Base-by-base conservation (phyloP, 768 basidiomycete genomes). In the Tricholoma furcatifolium region DNA sequence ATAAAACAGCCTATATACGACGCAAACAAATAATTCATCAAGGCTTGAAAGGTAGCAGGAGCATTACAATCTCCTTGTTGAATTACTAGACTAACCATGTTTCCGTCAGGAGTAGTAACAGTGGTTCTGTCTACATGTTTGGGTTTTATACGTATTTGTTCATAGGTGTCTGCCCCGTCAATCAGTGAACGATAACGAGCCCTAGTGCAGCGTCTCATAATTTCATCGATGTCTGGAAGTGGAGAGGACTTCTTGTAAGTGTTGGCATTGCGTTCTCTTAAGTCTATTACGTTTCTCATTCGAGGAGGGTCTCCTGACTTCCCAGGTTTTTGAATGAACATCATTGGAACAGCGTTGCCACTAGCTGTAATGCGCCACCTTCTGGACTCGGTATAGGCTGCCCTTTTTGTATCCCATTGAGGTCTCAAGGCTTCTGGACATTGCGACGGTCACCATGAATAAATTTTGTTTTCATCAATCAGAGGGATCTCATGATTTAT, bases 391-490 rank as follows among this genome's bases (percentile, higher is more conserved):
- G 53, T 57, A 0, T 51, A 51, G 1, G 39, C 40, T 0, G 47
- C 43, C 6, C 41, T 51, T 5, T 38, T 24, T 30, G 38, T 47
- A 11, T 17, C 41, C 60, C 60, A 61, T 27, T 46, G 43, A 10
- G 50, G 40, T 23, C 47, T 42, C 23, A 61, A 10, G 1, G 51
- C 52, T 20, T 61, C 52, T 0, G 56, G 51, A 21, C 54, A 60
- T 5, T 41, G 17, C 8, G 55, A 59, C 5, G 54, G 55, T 3
- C 52, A 21, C 58, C 61, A 62, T 2, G 41, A n/a, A 41, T 71
- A 72, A 0, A 63, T 44, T 43, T 66, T 65, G 3, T 36, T 43
- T 36, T 63, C 59, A 38, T 74, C 70, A 20, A 66, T 67, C 1
- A 74, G 30, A n/a, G n/a, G n/a, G n/a, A n/a, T n/a, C n/a, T n/a